Percentiles rank a stretch among this genome's conserved stretches.
Evolutionary conservation across 2,329 filamentous ascomycete species (phyloP).

Genomic region (Beauveria scarabaeidicola): DNA sequence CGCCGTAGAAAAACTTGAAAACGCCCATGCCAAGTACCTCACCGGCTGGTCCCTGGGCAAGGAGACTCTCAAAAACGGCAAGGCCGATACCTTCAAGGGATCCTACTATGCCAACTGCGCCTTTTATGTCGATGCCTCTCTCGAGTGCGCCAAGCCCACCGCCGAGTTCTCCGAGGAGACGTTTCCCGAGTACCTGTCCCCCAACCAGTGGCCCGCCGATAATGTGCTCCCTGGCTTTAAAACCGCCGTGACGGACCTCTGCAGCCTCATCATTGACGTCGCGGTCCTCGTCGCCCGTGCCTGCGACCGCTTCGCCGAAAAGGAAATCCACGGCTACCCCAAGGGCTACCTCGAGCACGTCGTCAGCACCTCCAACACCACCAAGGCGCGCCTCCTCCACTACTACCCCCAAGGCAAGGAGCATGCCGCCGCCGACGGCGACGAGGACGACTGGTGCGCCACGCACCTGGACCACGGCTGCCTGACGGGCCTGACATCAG

Average conservation of each 20-base stretch:
- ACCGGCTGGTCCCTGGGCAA: conserved; percentile 76
- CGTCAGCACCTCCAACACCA: conserved; percentile 75
- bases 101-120: conserved; percentile 80
- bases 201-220: conserved; percentile 79
- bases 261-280: conserved; percentile 77
- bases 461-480: conserved; percentile 88
- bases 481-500: conserved; percentile 84
- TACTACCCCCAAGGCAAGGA: conserved; percentile 65
- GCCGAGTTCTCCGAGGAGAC: conserved; percentile 47
- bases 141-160: conserved; percentile 55
- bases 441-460: conserved; percentile 89
- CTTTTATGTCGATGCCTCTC: conserved; percentile 58
- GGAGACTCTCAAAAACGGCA: conserved; percentile 69
- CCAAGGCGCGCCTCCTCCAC: conserved; percentile 85
- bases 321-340: conserved; percentile 70
- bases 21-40: conserved; percentile 53
- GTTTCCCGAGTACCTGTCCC: conserved; percentile 81
- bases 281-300: conserved; percentile 83
- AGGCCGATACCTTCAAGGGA: conserved; percentile 72
- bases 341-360: conserved; percentile 76
- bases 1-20: conserved; percentile 45
- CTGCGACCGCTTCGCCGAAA: conserved; percentile 76
- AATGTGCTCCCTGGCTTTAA: conserved; percentile 67
- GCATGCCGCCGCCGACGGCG: conserved; percentile 27
- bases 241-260: conserved; percentile 63